These are phyloP conservation scores for Entamoeba invadens DNA, from an alignment of 208 protist genomes.

Conservation along the genomic window DNA sequence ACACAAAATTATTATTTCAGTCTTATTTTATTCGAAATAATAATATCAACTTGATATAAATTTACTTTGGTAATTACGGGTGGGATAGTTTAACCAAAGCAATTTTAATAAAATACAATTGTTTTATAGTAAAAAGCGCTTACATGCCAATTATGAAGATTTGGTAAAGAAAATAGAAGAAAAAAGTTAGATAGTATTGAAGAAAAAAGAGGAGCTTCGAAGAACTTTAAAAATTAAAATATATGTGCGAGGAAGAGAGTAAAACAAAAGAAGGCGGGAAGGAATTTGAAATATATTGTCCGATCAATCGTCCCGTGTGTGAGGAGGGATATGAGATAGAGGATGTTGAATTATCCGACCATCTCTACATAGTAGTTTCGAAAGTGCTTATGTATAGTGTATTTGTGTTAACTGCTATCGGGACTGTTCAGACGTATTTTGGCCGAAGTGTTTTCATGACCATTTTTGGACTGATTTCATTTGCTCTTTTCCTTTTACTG, in stretches of 20 bases:
- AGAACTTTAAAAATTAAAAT: neutral
- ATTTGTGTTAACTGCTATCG: neutral
- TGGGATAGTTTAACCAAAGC: no score
- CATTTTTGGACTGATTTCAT: neutral
- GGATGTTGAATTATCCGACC: neutral
- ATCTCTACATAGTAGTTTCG: neutral
- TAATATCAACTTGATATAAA: no score
- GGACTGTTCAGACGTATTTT: neutral
- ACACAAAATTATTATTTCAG: no score
- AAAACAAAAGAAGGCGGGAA: neutral
- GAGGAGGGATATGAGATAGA: neutral
- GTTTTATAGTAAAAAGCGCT: no score
- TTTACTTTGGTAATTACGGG: no score
- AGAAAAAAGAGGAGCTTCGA: no score
- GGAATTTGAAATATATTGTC: neutral
- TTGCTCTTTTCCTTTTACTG: neutral
- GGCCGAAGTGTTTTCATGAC: neutral
- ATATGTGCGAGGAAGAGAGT: neutral
- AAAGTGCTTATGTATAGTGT: neutral
- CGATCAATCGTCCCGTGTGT: neutral
- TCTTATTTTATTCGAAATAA: no score
- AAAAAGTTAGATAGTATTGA: no score
- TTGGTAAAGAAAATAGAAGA: no score
- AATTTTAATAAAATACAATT: no score
- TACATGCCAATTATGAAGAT: no score